These are phyloP conservation scores for Agrocybe praecox DNA, from an alignment of 768 basidiomycete genomes.

Conservation along the genomic window DNA sequence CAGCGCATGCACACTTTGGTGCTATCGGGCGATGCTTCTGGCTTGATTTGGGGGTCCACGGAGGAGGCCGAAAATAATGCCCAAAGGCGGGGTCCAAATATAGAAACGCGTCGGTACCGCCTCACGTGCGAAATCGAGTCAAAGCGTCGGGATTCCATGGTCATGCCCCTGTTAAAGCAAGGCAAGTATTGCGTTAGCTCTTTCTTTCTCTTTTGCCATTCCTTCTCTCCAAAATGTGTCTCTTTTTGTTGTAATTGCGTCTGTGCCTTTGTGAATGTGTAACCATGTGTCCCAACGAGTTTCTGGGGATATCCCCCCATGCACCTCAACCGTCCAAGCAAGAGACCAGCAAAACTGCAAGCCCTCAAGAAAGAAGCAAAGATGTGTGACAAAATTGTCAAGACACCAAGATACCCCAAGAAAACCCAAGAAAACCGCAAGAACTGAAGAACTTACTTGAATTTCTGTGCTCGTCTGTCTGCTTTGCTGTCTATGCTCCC, in stretches of 20 bases:
- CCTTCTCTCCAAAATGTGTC: slow-evolving; percentile 4
- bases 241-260: slow-evolving; percentile 1
- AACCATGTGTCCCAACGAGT: slow-evolving; percentile 1
- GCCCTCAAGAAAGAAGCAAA: not conserved
- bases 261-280: slow-evolving; percentile 1
- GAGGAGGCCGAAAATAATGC: not conserved
- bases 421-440: not conserved
- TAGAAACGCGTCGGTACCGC: slow-evolving; percentile 12
- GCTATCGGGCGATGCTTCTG: not conserved
- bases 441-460: not conserved
- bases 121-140: slow-evolving; percentile 13
- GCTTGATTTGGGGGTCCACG: not conserved
- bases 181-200: not conserved
- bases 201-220: not conserved
- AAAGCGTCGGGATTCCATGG: slow-evolving; percentile 1
- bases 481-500: not conserved
- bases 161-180: not conserved
- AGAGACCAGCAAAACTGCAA: not conserved
- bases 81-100: slow-evolving; percentile 6
- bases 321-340: not conserved
- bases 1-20: not conserved
- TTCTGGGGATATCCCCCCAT: not conserved
- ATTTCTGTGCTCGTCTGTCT: not conserved
- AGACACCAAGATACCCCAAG: not conserved
- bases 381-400: not conserved